Base-by-base conservation (phyloP, 2,329 filamentous ascomycete species). In the Diaporthe longicolla region DNA sequence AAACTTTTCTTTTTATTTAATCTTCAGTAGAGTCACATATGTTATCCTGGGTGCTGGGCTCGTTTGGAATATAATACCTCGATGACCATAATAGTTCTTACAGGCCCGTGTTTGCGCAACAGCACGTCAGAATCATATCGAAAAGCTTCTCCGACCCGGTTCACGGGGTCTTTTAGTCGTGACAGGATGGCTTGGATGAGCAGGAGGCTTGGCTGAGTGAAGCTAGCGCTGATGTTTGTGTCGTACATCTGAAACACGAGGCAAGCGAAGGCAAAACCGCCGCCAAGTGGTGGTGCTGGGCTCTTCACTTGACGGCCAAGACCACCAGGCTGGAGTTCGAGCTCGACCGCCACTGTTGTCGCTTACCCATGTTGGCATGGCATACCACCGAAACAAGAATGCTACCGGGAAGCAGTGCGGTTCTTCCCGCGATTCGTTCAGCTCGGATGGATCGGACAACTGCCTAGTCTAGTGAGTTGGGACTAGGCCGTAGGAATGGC, bases 251-350 rank as follows among this genome's bases (percentile, higher is more conserved):
- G 63, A 68, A 68, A 68, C 63, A 54, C 48, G n/a, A 54, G 48
- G 48, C 45, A 40, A 68, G 45, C 63, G 32, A 68, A 68, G 48
- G 48, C 63, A 68, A 68, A 68, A 68, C 63, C 48, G 63, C 63
- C 63, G 63, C 48, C 63, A 68, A 40, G 63, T 52, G 21, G 10
- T 29, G n/a, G 61, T 66, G 61, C 43, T 13, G 45, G 43, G 26
- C 29, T 17, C 21, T 37, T 45, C 6, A 45, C 37, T 63, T 19
- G 21, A 17, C 17, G 29, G 43, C 43, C n/a, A n/a, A 45, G 45
- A 19, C 29, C 45, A 37, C 43, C 43, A 11, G 3, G 48, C 13
- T 17, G 45, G 17, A 50, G 63, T 48, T 68, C 15, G 32, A 52
- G 48, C 29, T 43, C 21, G 19, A 29, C n/a, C 26, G 43, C 48